Evolutionary conservation across 306 rosid species (phyloP).

Genomic region (Adenanthera pavonina): DNA sequence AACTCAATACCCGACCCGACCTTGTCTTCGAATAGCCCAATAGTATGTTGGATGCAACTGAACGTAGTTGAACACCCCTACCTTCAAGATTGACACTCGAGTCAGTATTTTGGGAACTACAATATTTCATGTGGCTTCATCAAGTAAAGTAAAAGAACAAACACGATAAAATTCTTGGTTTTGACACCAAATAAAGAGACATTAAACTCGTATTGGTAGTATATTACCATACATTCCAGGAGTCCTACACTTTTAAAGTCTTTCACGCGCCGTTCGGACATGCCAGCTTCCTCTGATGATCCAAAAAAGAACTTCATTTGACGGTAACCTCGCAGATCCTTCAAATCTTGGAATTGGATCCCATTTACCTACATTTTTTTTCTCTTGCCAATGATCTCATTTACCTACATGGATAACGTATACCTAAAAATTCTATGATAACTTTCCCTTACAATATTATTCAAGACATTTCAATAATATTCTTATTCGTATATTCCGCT

Average conservation of each 20-base stretch:
- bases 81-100: background rate
- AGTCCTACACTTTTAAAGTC: background rate
- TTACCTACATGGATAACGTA: background rate
- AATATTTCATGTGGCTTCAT: background rate
- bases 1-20: no score
- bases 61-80: no score
- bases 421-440: background rate
- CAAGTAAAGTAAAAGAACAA: background rate
- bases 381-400: background rate
- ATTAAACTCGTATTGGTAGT: background rate
- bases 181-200: background rate
- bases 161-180: background rate
- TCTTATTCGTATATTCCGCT: background rate
- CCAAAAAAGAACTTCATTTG: background rate
- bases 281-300: background rate
- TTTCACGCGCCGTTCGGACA: background rate
- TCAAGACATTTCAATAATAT: background rate
- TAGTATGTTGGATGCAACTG: no score
- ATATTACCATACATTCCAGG: background rate
- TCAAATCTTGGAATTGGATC: background rate
- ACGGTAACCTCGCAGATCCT: background rate
- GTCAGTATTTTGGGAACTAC: background rate
- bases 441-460: background rate
- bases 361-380: no score
- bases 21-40: no score